These are phyloP conservation scores for Bruguiera gymnorhiza DNA, from an alignment of 345 rosid species.

Conservation along the genomic window DNA sequence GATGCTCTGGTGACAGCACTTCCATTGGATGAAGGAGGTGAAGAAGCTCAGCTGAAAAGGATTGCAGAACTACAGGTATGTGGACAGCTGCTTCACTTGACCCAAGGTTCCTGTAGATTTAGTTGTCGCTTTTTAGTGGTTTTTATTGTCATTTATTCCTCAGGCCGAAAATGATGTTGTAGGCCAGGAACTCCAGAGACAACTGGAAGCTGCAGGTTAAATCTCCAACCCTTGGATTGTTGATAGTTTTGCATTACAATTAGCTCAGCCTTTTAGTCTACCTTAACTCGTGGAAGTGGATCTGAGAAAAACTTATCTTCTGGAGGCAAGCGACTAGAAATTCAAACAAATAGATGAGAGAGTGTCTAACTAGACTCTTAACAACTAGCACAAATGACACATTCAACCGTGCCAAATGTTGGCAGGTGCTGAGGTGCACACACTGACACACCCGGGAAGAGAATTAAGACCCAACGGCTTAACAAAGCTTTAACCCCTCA, in stretches of 20 bases:
- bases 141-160: constrained; percentile 4
- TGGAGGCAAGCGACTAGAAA: background rate
- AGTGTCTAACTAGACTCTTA: background rate
- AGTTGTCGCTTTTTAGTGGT: background rate
- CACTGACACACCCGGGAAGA: too few relatives aligned
- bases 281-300: background rate
- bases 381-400: too few relatives aligned
- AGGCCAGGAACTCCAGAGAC: constrained; percentile 87
- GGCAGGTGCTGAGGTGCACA: too few relatives aligned
- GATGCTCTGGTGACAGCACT: constrained; percentile 91
- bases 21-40: constrained; percentile 85
- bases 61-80: constrained; percentile 73
- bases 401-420: too few relatives aligned
- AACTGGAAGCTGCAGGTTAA: constrained; percentile 90
- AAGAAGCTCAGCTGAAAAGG: constrained; percentile 83
- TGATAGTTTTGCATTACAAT: background rate
- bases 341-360: background rate
- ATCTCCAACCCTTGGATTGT: background rate
- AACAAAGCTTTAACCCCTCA: too few relatives aligned
- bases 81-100: background rate
- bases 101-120: background rate
- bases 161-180: constrained; percentile 76
- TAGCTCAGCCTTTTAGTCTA: background rate
- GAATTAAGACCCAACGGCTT: too few relatives aligned
- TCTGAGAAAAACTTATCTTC: too few relatives aligned